phyloP scores from a whole-genome alignment of 1,284 basidiomycete species.

The Mycosarcoma mackinlayi region DNA sequence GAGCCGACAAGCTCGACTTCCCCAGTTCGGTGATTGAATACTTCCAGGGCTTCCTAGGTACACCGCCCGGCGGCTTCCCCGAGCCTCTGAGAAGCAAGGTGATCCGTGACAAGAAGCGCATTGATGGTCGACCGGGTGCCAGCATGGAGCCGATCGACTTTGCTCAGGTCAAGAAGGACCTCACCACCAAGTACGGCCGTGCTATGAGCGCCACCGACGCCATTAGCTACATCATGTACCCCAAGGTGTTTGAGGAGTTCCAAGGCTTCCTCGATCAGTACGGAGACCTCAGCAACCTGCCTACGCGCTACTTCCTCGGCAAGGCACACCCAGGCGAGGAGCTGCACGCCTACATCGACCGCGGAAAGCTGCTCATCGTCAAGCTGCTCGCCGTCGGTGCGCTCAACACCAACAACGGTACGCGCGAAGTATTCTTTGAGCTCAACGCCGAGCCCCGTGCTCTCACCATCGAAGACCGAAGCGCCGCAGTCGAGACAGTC shows the following conservation, averaged over 20 bases:
- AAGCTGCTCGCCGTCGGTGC: conserved; percentile 94
- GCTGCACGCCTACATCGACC: conserved; percentile 94
- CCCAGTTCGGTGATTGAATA: conserved; percentile 76
- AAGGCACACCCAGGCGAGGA: conserved; percentile 92
- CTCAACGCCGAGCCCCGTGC: conserved; percentile 66
- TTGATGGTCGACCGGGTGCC: conserved; percentile 91
- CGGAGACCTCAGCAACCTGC: conserved; percentile 83
- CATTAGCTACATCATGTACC: conserved; percentile 94
- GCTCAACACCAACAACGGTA: conserved; percentile 87
- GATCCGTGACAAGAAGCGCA: conserved; percentile 91
- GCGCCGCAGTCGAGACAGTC: conserved; percentile 89
- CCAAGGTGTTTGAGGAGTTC: conserved; percentile 97
- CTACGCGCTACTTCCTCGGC: conserved; percentile 96
- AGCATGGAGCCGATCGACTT: conserved; percentile 89
- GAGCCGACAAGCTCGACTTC: conserved; percentile 93
- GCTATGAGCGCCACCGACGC: conserved; percentile 86
- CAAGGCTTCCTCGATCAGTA: conserved; percentile 93
- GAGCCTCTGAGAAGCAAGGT: conserved; percentile 91
- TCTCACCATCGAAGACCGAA: conserved; percentile 86
- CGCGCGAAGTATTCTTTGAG: conserved; percentile 98
- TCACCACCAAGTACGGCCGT: conserved; percentile 92
- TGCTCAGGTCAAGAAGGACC: conserved; percentile 92
- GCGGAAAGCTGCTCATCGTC: conserved; percentile 93
- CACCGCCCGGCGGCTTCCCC: conserved; percentile 86
- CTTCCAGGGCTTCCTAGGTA: conserved; percentile 84